Percentiles rank a stretch among this genome's conserved stretches.
These are phyloP conservation scores for Ensete glaucum DNA, from an alignment of 176 grass and related monocot genomes.

Conservation along the genomic window DNA sequence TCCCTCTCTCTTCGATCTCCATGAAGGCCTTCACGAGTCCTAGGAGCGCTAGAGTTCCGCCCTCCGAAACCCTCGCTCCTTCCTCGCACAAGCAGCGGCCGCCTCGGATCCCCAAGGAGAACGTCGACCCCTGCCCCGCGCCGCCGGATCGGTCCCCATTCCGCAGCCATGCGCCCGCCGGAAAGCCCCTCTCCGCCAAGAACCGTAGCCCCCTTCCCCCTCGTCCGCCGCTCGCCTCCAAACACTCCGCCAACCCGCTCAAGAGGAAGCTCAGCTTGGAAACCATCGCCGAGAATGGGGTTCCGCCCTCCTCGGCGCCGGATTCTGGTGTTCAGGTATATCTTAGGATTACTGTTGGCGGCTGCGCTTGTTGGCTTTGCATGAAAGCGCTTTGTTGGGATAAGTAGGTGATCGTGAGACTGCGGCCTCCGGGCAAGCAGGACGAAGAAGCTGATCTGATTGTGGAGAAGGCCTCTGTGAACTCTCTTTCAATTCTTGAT, in stretches of 20 bases:
- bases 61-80: conserved; percentile 16
- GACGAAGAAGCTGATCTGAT: conserved; percentile 9
- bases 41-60: conserved; percentile 4
- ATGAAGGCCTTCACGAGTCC: not conserved
- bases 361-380: not conserved
- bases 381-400: conserved; percentile 8
- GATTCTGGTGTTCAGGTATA: conserved; percentile 39
- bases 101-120: conserved; percentile 22
- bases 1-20: not conserved
- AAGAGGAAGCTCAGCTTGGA: conserved; percentile 30
- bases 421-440: conserved; percentile 52
- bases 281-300: not conserved
- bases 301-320: not conserved
- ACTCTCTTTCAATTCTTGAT: conserved; percentile 55
- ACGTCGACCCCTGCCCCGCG: conserved; percentile 23
- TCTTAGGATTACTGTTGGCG: not conserved
- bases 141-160: conserved; percentile 39
- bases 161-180: conserved; percentile 23
- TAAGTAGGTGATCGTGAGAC: conserved; percentile 65
- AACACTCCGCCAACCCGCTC: conserved; percentile 5
- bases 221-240: conserved; percentile 5
- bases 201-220: conserved; percentile 26
- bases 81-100: conserved; percentile 33
- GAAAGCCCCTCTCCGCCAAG: conserved; percentile 35
- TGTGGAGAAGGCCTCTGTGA: conserved; percentile 42